A percentile compares a stretch with the other conserved stretches of the same genome.
phyloP scores from a whole-genome alignment of 371 early-diverging fungal genomes.

The Rhizopus arrhizus region DNA sequence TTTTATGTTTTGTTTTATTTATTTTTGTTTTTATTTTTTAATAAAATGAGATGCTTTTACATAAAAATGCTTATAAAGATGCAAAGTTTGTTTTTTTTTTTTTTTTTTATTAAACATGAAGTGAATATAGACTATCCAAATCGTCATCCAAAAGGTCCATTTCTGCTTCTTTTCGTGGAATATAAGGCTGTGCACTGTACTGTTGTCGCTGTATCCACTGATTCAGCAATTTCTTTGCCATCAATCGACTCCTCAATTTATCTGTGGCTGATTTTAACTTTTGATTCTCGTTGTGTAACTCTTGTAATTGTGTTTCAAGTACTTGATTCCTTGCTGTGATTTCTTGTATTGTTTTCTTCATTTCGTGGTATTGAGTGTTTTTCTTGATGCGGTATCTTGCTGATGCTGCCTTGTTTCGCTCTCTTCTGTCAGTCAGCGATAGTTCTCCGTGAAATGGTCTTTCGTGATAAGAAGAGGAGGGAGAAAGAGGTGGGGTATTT shows the following conservation, averaged over 20 bases:
- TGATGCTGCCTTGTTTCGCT: conserved; percentile 65
- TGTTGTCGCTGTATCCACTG: conserved; percentile 43
- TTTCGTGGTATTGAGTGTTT: conserved; percentile 60
- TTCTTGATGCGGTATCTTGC: conserved; percentile 68
- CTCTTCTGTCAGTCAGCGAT: conserved; percentile 53
- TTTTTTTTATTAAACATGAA: too few species aligned
- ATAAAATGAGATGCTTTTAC: too few species aligned
- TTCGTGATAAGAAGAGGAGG: not conserved
- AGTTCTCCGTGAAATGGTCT: conserved; percentile 20
- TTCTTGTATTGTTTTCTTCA: conserved; percentile 49
- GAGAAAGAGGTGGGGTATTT: conserved; percentile 6
- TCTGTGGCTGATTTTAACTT: conserved; percentile 49
- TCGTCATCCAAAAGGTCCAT: too few species aligned
- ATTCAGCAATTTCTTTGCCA: conserved; percentile 57
- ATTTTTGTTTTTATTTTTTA: too few species aligned
- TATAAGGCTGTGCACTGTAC: not conserved
- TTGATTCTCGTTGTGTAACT: conserved; percentile 52
- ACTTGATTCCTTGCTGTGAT: conserved; percentile 55
- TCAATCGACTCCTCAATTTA: conserved; percentile 52
- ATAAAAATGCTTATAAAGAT: too few species aligned
- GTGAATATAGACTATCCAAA: too few species aligned
- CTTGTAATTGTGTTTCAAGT: conserved; percentile 50
- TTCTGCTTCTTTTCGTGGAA: too few species aligned
- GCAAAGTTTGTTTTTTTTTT: too few species aligned
- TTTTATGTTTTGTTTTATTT: not conserved